Evolutionary conservation across 306 rosid genomes (phyloP).

Genomic region (Cotoneaster glaucophyllus): DNA sequence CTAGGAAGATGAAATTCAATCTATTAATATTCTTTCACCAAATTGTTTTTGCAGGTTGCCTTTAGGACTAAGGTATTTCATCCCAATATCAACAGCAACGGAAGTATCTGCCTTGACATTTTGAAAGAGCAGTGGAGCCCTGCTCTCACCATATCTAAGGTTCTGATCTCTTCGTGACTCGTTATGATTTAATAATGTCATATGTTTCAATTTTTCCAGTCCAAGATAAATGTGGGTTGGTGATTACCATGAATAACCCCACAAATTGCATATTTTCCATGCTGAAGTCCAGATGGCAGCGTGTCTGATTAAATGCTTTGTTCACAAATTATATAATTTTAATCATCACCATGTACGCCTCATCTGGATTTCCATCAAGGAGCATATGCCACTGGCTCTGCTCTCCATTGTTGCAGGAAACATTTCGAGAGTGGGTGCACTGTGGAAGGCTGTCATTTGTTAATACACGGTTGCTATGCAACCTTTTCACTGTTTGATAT

Average conservation of each 20-base stretch:
- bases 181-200: not conserved
- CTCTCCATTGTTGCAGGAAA: not conserved
- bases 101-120: conserved; percentile 85
- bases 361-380: conserved; percentile 13
- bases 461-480: conserved; percentile 19
- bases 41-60: conserved; percentile 51
- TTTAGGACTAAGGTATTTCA: conserved; percentile 83
- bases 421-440: not conserved
- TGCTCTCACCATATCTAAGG: conserved; percentile 79
- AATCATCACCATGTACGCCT: not conserved
- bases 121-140: conserved; percentile 88
- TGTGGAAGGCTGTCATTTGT: conserved; percentile 7
- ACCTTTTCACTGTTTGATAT: conserved; percentile 17
- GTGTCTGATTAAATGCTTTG: not conserved
- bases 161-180: conserved; percentile 22
- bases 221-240: not conserved
- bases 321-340: not conserved
- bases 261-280: not conserved
- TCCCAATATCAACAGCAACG: conserved; percentile 90
- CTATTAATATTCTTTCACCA: not conserved
- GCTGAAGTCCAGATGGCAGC: not conserved
- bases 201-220: not conserved
- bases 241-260: not conserved
- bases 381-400: conserved; percentile 10
- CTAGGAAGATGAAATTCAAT: not conserved